Evolutionary conservation across 2,329 filamentous ascomycete species (phyloP).

Genomic region (Aspergillus sclerotialis): DNA sequence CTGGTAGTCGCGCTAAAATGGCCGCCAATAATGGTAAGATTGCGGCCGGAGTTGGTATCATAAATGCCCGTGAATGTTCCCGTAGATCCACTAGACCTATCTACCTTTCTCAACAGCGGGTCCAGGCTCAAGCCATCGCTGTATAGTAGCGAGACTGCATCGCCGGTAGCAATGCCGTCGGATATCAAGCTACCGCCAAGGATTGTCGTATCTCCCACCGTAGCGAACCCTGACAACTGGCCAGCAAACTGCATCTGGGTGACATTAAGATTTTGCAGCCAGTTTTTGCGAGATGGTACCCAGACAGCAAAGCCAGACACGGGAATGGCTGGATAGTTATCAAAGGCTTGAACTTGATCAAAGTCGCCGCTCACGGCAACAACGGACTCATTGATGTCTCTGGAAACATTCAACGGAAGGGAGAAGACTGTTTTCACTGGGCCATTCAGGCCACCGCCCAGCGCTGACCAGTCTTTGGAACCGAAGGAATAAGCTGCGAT

Average conservation of each 20-base stretch:
- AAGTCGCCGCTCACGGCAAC: conserved; percentile 79
- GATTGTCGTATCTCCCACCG: conserved; percentile 52
- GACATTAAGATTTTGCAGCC: conserved; percentile 72
- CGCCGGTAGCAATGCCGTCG: conserved; percentile 64
- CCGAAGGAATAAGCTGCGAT: conserved; percentile 68
- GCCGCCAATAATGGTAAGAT: conserved; percentile 81
- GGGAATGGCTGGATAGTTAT: conserved; percentile 51
- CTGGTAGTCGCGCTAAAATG: conserved; percentile 68
- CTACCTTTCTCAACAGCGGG: conserved; percentile 45
- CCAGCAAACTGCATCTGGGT: conserved; percentile 63
- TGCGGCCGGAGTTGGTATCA: conserved; percentile 61
- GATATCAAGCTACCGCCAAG: conserved; percentile 81
- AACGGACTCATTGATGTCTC: conserved; percentile 60
- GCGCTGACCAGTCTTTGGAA: conserved; percentile 63
- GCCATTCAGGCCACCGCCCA: conserved; percentile 83
- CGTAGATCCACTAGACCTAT: conserved; percentile 17
- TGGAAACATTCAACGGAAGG: conserved; percentile 70
- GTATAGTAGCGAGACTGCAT: conserved; percentile 59
- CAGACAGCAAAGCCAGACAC: conserved; percentile 80
- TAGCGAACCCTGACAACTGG: conserved; percentile 62
- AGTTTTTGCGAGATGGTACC: conserved; percentile 78
- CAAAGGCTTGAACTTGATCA: conserved; percentile 60
- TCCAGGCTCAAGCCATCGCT: conserved; percentile 29
- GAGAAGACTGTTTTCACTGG: conserved; percentile 67
- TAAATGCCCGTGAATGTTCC: conserved; percentile 67